Base-by-base conservation (phyloP, 768 basidiomycete genomes). In the Paxillus rubicundulus region DNA sequence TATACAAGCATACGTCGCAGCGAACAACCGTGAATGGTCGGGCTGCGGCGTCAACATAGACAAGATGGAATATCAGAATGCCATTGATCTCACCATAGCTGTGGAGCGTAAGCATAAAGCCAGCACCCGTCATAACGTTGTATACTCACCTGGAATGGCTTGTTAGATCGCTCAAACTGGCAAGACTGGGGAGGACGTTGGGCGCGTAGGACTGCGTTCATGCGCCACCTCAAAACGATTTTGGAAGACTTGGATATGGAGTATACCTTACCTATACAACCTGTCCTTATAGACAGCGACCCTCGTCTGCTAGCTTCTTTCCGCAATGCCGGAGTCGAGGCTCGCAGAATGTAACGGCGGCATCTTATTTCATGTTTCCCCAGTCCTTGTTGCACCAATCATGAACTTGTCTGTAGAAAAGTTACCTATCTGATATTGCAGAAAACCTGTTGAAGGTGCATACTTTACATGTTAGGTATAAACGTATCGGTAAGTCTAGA, bases 131-230 rank as follows among this genome's bases (percentile, higher is more conserved):
- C n/a, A 28, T 47, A 27, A 10, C 5, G 5, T 28, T 28, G 33
- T 6, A 24, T 24, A 20, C 55, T 52, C 18, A 57, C 52, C 21
- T 38, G 13, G 51, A 21, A 32, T 36, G 28, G 30, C 39, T 41
- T 38, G 45, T 42, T 51, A 87, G 86, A 90, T 69, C 82, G 86
- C 47, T 78, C 84, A 34, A 89, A 89, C 62, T 92, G 89, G 89
- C 89, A 91, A 63, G 87, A 91, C 63, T 92, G 89, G 89, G 88
- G 86, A 44, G 89, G 81, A 17, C 76, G 88, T 52, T 89, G 86
- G 88, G 74, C 72, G 8, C 83, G 88, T 42, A 83, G 89, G 56
- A 90, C 81, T 10, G 74, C 70, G 20, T 87, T 91, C 67, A 90
- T 91, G 89, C 80, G 84, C 36, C 68, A 85, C 59, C 74, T 92